Conservation (phyloP, 805 yeast species). For the Starmerella apicola region DNA sequence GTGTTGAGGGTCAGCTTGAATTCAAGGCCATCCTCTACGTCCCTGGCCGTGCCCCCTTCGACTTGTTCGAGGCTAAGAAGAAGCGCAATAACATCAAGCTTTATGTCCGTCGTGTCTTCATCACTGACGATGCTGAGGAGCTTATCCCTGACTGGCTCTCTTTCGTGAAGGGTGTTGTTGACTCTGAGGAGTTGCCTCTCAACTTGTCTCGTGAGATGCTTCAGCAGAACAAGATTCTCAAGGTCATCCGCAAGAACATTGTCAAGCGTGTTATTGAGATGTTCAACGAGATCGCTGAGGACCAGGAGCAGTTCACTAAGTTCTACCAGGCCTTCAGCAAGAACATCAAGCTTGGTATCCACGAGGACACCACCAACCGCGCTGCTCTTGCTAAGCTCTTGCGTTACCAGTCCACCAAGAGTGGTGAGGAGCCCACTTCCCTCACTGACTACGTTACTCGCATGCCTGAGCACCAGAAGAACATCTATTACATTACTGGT, state of each 20-base stretch:
- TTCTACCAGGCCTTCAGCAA: constrained; percentile 96
- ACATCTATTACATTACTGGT: constrained; percentile 98
- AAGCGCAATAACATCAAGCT: constrained; percentile 98
- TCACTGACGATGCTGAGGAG: constrained; percentile 99
- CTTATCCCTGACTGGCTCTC: constrained; percentile 98
- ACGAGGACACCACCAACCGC: constrained; percentile 98
- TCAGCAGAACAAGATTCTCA: constrained; percentile 98
- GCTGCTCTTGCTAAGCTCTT: constrained; percentile 85
- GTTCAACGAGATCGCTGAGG: constrained; percentile 98
- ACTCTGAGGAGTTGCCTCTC: constrained; percentile 98
- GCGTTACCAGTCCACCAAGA: constrained; percentile 94
- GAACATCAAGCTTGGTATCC: constrained; percentile 97
- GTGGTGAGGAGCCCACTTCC: constrained; percentile 86
- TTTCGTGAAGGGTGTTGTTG: constrained; percentile 98
- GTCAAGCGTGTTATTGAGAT: constrained; percentile 97
- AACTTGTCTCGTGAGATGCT: constrained; percentile 99
- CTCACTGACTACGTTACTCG: constrained; percentile 95
- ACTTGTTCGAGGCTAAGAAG: constrained; percentile 95
- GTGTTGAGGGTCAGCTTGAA: constrained; percentile 99
- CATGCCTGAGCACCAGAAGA: constrained; percentile 99
- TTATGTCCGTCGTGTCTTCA: constrained; percentile 98
- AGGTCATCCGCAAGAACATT: constrained; percentile 98
- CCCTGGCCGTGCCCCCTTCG: constrained; percentile 99
- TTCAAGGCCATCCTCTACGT: constrained; percentile 94
- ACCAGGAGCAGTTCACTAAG: constrained; percentile 94